Conservation (phyloP, 768 basidiomycete species). For the Paxillus ammoniavirescens region DNA sequence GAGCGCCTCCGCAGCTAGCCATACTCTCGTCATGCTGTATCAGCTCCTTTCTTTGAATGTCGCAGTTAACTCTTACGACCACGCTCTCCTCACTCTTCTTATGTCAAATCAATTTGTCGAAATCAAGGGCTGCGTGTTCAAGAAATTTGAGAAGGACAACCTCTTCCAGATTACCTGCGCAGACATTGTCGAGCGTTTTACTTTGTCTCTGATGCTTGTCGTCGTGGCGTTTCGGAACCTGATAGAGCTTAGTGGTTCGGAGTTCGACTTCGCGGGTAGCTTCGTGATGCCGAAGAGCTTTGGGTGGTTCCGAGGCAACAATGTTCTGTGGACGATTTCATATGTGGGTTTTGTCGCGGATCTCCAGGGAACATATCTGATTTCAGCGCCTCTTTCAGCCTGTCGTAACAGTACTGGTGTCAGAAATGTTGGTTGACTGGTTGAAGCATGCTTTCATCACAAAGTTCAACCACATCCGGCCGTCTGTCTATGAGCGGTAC, state of each 20-base stretch:
- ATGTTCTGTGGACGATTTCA: slow-evolving; percentile 82
- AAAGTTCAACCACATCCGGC: slow-evolving; percentile 98
- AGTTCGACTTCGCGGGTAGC: slow-evolving; percentile 72
- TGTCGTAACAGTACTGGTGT: slow-evolving; percentile 84
- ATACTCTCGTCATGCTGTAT: slow-evolving; percentile 94
- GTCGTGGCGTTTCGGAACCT: slow-evolving; percentile 93
- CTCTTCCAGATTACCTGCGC: slow-evolving; percentile 99
- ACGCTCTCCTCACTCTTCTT: slow-evolving; percentile 88
- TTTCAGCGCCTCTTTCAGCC: slow-evolving; percentile 51
- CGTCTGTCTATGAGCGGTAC: slow-evolving; percentile 92
- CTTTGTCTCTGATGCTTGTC: slow-evolving; percentile 83
- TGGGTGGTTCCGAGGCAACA: slow-evolving; percentile 79
- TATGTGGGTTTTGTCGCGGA: slow-evolving; percentile 56
- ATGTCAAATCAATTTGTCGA: slow-evolving; percentile 99
- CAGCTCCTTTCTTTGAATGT: slow-evolving; percentile 94
- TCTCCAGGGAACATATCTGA: background rate
- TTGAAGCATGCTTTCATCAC: slow-evolving; percentile 99
- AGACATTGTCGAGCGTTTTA: slow-evolving; percentile 98
- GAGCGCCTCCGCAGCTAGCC: slow-evolving; percentile 55
- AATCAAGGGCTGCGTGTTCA: slow-evolving; percentile 99
- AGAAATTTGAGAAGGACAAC: slow-evolving; percentile 98
- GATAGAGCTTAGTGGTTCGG: slow-evolving; percentile 89
- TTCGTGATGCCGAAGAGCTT: slow-evolving; percentile 80
- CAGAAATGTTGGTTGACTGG: slow-evolving; percentile 97
- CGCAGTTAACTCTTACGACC: slow-evolving; percentile 97